A percentile compares a stretch with the other conserved stretches of the same genome.
Conservation (phyloP, 371 early-diverging fungal species). For the Mortierella sp. region DNA sequence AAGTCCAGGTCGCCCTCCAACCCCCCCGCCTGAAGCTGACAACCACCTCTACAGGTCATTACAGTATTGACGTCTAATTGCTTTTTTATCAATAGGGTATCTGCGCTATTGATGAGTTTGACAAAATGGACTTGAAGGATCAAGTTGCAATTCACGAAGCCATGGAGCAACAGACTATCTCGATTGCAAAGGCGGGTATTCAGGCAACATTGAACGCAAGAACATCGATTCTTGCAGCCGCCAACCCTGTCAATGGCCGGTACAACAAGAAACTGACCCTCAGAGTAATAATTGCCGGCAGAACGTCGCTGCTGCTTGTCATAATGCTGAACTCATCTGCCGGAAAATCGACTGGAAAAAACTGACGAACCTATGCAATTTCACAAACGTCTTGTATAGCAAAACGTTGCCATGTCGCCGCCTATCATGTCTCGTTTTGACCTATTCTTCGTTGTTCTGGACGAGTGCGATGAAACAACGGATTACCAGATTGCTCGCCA, state of each 20-base stretch:
- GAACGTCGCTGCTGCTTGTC: no score
- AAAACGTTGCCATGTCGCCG: constrained; percentile 98
- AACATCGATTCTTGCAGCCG: constrained; percentile 98
- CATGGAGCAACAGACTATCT: constrained; percentile 99
- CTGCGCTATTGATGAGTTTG: constrained; percentile 99
- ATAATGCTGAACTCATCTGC: no score
- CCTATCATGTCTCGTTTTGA: constrained; percentile 99
- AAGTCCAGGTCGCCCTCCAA: constrained; percentile 19
- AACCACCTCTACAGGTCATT: no score
- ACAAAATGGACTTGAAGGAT: constrained; percentile 99
- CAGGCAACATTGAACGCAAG: constrained; percentile 99
- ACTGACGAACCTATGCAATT: no score
- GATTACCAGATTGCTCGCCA: constrained; percentile 95
- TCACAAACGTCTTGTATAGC: constrained; percentile 65
- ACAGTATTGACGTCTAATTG: neutral
- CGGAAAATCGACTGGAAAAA: no score
- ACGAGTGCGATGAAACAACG: constrained; percentile 92
- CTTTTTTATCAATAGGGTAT: constrained; percentile 76
- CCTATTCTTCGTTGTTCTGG: constrained; percentile 98
- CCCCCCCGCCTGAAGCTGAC: no score
- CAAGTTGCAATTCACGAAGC: constrained; percentile 99
- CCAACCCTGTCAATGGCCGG: constrained; percentile 98
- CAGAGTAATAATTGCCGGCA: constrained; percentile 61
- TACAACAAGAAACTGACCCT: constrained; percentile 95
- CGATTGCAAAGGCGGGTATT: constrained; percentile 99